Conservation (phyloP, 2,329 filamentous ascomycete genomes). For the Xylaria multiplex region DNA sequence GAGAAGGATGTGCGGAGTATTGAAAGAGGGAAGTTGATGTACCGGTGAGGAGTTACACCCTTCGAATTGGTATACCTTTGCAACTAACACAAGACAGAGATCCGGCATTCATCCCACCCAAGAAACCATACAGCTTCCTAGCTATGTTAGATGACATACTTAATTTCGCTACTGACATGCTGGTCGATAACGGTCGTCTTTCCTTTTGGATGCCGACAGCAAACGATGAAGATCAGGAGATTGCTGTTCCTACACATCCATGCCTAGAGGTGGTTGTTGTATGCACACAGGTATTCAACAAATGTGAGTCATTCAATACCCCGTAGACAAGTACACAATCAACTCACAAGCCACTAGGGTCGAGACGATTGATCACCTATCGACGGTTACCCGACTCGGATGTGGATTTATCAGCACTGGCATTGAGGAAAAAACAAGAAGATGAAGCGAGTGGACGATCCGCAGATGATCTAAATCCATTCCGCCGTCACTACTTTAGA, state of each 20-base stretch:
- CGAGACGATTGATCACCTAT: constrained; percentile 88
- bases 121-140: constrained; percentile 89
- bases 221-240: constrained; percentile 79
- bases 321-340: neutral
- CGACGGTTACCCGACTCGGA: constrained; percentile 71
- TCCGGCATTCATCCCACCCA: constrained; percentile 68
- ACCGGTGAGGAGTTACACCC: constrained; percentile 64
- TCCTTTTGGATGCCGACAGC: constrained; percentile 98
- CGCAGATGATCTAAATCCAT: constrained; percentile 69
- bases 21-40: constrained; percentile 74
- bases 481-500: constrained; percentile 68
- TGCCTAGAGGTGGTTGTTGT: constrained; percentile 77
- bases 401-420: constrained; percentile 59
- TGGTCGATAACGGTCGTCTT: constrained; percentile 82
- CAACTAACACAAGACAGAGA: constrained; percentile 37
- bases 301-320: constrained; percentile 67
- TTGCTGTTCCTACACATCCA: constrained; percentile 80
- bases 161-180: constrained; percentile 77
- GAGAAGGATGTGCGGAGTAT: constrained; percentile 68
- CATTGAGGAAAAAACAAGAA: constrained; percentile 47
- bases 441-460: constrained; percentile 56
- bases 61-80: neutral
- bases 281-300: constrained; percentile 89
- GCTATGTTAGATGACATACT: constrained; percentile 92
- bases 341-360: constrained; percentile 67